These are phyloP conservation scores for Reticulascus tulasneorum DNA, from an alignment of 2,329 filamentous ascomycete genomes.

Conservation along the genomic window DNA sequence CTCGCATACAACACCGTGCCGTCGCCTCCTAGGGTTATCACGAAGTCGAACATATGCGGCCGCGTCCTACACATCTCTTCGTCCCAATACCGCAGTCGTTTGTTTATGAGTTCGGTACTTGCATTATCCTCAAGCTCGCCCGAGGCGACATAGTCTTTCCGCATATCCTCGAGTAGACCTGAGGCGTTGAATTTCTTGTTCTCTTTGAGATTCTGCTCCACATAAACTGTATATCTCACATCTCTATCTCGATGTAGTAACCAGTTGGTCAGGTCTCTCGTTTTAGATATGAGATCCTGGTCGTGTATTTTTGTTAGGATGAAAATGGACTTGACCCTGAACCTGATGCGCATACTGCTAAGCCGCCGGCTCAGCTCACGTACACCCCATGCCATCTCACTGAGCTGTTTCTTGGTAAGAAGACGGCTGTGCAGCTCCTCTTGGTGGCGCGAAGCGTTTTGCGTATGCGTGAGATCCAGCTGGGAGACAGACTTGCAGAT, in stretches of 20 bases:
- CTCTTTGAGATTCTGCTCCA: slow-evolving; percentile 70
- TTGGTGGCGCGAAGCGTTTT: slow-evolving; percentile 21
- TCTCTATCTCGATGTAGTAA: slow-evolving; percentile 67
- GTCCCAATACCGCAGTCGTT: slow-evolving; percentile 77
- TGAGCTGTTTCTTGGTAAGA: slow-evolving; percentile 89
- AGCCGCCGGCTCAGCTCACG: slow-evolving; percentile 83
- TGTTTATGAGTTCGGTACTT: slow-evolving; percentile 32
- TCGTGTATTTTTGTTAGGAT: slow-evolving; percentile 92
- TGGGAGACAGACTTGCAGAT: slow-evolving; percentile 41
- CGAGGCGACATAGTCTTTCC: slow-evolving; percentile 34
- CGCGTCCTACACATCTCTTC: slow-evolving; percentile 70
- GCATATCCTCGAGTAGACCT: slow-evolving; percentile 63
- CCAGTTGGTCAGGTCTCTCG: slow-evolving; percentile 76
- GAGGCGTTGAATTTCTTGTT: slow-evolving; percentile 70
- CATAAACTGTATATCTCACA: slow-evolving; percentile 71
- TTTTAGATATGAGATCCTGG: slow-evolving; percentile 70
- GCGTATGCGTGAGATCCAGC: slow-evolving; percentile 27
- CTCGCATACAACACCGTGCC: slow-evolving; percentile 96
- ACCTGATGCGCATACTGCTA: slow-evolving; percentile 75
- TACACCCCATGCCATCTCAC: slow-evolving; percentile 96
- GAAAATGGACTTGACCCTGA: slow-evolving; percentile 80
- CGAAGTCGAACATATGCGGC: slow-evolving; percentile 89
- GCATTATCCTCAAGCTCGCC: slow-evolving; percentile 27
- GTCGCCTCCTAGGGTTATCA: slow-evolving; percentile 87
- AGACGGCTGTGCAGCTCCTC: slow-evolving; percentile 58